Conservation (phyloP, 495 filamentous ascomycete genomes). For the Mytilinidion resinicola region DNA sequence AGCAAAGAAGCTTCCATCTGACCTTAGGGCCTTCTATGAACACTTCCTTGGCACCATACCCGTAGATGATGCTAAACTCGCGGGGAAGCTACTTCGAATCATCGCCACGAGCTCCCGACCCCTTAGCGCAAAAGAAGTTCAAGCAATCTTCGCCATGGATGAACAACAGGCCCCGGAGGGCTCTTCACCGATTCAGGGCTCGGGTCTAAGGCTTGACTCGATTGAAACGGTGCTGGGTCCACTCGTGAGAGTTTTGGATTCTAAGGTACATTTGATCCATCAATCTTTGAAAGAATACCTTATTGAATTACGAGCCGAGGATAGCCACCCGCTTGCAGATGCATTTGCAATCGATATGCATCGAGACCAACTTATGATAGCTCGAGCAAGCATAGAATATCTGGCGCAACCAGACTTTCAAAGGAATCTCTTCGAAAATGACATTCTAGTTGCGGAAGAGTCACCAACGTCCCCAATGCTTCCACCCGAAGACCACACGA, state of each 20-base stretch:
- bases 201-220: background rate
- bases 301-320: background rate
- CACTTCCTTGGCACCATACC: conserved; percentile 7
- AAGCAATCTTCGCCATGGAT: conserved; percentile 9
- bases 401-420: conserved; percentile 11
- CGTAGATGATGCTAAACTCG: background rate
- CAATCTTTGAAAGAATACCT: conserved; percentile 19
- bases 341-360: background rate
- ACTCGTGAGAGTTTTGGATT: conserved; percentile 9
- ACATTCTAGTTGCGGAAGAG: background rate
- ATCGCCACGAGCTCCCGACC: conserved; percentile 15
- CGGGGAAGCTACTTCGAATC: conserved; percentile 7
- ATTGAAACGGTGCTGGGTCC: conserved; percentile 8
- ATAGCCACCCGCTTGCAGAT: background rate
- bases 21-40: conserved; percentile 10
- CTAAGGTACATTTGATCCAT: conserved; percentile 16
- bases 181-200: background rate
- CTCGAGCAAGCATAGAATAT: conserved; percentile 10
- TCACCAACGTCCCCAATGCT: background rate
- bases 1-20: conserved; percentile 7
- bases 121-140: conserved; percentile 12
- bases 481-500: background rate
- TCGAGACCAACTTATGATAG: conserved; percentile 1
- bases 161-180: conserved; percentile 4
- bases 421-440: conserved; percentile 1